Evolutionary conservation across 331 rosid genomes (phyloP), one percentile per base, ranked within the genome.

Genomic region (Quercus phellos): DNA sequence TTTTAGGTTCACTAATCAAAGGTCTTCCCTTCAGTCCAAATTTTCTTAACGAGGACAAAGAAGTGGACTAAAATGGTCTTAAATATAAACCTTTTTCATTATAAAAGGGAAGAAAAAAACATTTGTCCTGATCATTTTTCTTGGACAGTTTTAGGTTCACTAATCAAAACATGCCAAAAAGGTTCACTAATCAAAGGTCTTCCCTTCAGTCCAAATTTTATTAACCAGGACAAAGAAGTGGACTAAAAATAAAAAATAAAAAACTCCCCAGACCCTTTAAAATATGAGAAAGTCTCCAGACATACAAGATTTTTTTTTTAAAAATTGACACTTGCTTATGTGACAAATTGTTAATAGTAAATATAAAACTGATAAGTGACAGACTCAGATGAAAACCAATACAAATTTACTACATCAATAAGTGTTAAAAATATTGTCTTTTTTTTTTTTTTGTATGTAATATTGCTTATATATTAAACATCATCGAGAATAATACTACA

Each of bases 151-250:
- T 56, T 2, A 24, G 30, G 53, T 46, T 56, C 14, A 64, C 67
- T 74, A 10, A 51, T 74, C 58, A 1, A 30, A 75, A 38, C 46
- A 38, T 8, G 46, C 8, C 12, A 38, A 38, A 38, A 4, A 24
- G 30, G 53, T 46, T 56, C 14, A 64, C 59, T 74, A 19, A 38
- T 74, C 53, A 2, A 24, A 75, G 71, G 55, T 68, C 60, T 54
- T 70, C 60, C 73, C 55, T 66, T 76, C n/a, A 78, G 69, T 12
- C 70, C 50, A 72, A 74, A 72, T 55, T 75, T 61, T 67, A 22
- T 24, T 60, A 18, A 29, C 56, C 22, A 55, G 75, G 79, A 82
- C 87, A 83, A 71, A 75, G 71, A 74, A 83, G 82, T 73, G 50
- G 87, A 84, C 91, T 5, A 63, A 60, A 3, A 46, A 11, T 11